phyloP scores from a whole-genome alignment of 1,284 basidiomycete genomes.

The Pseudozyma sp. region DNA sequence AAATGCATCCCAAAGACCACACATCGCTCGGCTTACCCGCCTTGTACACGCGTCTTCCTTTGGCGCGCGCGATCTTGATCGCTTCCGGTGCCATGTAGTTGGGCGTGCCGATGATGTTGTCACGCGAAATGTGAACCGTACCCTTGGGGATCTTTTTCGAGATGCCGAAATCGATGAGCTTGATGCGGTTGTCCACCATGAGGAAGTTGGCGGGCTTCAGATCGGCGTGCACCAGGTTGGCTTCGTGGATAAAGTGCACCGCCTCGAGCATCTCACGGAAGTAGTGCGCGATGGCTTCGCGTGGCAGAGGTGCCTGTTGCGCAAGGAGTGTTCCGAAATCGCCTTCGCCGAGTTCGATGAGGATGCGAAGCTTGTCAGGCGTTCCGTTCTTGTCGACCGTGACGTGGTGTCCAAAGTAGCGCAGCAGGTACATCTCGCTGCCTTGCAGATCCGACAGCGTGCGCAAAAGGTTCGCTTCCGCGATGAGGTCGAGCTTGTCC shows the following conservation, averaged over 20 bases:
- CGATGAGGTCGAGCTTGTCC: conserved; percentile 63
- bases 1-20: conserved; percentile 96
- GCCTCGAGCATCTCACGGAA: conserved; percentile 68
- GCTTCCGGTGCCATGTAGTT: conserved; percentile 69
- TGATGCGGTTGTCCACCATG: conserved; percentile 84
- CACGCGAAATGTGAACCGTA: conserved; percentile 67
- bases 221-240: conserved; percentile 66
- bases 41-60: conserved; percentile 69
- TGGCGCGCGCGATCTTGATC: conserved; percentile 62
- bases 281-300: conserved; percentile 56
- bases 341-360: conserved; percentile 66
- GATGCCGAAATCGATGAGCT: conserved; percentile 96
- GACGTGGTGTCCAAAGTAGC: conserved; percentile 67
- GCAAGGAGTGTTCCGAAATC: conserved; percentile 63
- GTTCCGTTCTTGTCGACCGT: conserved; percentile 40
- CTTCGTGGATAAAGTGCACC: conserved; percentile 67
- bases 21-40: conserved; percentile 75
- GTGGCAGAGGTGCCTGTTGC: conserved; percentile 49
- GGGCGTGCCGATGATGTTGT: conserved; percentile 67
- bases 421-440: conserved; percentile 62
- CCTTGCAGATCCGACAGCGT: conserved; percentile 57
- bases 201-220: conserved; percentile 74
- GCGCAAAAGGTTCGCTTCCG: conserved; percentile 64
- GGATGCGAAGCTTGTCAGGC: conserved; percentile 61
- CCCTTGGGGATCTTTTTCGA: conserved; percentile 79